Conservation (phyloP, 345 rosid species). For the Dipteronia dyeriana region DNA sequence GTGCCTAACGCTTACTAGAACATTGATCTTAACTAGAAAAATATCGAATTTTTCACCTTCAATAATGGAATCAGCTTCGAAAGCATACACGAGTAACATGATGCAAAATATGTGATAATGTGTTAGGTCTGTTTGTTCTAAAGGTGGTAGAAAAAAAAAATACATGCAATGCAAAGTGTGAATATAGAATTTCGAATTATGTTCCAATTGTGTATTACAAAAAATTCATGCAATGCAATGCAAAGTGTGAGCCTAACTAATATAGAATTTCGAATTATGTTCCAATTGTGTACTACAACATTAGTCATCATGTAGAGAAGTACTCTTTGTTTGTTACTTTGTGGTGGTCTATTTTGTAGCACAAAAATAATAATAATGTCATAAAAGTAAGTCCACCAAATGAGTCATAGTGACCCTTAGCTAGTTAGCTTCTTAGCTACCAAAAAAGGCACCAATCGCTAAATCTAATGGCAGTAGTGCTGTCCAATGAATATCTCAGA, state of each 20-base stretch:
- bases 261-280: too few species aligned
- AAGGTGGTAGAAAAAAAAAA: not conserved
- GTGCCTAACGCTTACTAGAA: too few species aligned
- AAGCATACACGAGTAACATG: too few species aligned
- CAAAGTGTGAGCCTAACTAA: too few species aligned
- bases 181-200: too few species aligned
- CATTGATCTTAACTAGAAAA: not conserved
- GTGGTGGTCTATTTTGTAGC: not conserved
- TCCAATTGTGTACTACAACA: too few species aligned
- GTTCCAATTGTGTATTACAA: not conserved
- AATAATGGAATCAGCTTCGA: not conserved
- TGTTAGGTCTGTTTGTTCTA: not conserved
- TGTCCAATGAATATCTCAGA: not conserved
- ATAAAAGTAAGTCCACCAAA: slow-evolving; percentile 14
- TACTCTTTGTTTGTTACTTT: not conserved
- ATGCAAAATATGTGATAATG: too few species aligned
- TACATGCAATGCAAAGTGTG: too few species aligned
- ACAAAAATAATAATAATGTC: not conserved
- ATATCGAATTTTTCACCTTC: not conserved
- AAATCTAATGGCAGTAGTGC: not conserved
- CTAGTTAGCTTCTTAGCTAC: not conserved
- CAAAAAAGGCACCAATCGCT: not conserved
- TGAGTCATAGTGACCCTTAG: not conserved
- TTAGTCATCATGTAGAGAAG: too few species aligned
- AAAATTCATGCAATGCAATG: not conserved